Base-by-base conservation (phyloP, 768 basidiomycete species). In the Tylopilus balloui region DNA sequence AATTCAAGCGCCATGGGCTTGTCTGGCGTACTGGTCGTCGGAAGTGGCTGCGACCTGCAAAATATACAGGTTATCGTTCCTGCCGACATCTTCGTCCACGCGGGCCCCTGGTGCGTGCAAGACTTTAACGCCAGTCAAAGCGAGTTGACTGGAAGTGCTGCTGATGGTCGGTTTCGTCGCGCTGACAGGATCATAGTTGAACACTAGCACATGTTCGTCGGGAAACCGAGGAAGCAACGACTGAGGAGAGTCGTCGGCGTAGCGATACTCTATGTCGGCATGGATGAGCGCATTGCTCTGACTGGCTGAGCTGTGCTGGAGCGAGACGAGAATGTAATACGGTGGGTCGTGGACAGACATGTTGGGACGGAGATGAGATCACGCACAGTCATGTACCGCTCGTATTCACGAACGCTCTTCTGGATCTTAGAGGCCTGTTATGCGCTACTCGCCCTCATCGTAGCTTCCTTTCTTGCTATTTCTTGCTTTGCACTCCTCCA, bases 181-280 rank as follows among this genome's bases (percentile, higher is more conserved):
- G 12, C 52, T 57, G 42, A 65, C 52, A n/a, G 80, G 76, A 54
- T 85, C 79, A 56, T 79, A 83, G 65, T 88, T 79, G 36, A 92
- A 73, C 21, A 92, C 74, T 2, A 92, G 71, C 20, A 92, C 81
- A 57, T 85, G 85, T 63, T 89, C 87, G 44, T 78, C 73, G 11
- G 77, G 70, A 34, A 73, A 72, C 29, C 71, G 76, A 5, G 86
- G 83, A 34, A 88, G 68, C 12, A 91, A 67, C 11, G 78, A 67
- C n/a, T 80, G 66, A 3, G 87, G 83, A 0, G 83, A 75, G 60
- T 92, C 90, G 57, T 92, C 88, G 17, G 80, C 77, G 60, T 88
- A 92, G 58, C 88, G 85, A 63, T 91, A 91, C 57, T 91, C 84
- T 15, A 92, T 82, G 36, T 72, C 69, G 5, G 87, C 86, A 60